Evolutionary conservation across 2,329 filamentous ascomycete genomes (phyloP).

Genomic region (Reticulascus tulasneorum): DNA sequence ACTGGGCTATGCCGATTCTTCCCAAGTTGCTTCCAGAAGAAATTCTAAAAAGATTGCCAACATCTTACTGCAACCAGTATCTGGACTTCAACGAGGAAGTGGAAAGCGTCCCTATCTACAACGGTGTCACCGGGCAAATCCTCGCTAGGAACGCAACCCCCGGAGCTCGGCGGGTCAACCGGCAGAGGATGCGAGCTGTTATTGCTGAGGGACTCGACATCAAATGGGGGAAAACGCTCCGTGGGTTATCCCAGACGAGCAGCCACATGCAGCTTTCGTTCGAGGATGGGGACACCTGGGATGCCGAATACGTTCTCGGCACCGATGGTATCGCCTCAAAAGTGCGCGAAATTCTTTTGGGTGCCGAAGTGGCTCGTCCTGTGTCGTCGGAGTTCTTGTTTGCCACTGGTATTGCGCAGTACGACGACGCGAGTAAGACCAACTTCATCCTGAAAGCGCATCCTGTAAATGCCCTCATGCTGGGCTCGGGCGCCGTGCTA

Average conservation of each 20-base stretch:
- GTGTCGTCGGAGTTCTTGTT: conserved; percentile 24
- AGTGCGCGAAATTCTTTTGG: conserved; percentile 26
- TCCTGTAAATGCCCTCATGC: conserved; percentile 24
- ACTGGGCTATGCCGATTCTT: conserved; percentile 34
- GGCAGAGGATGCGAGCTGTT: conserved; percentile 26
- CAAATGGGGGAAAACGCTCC: conserved; percentile 23
- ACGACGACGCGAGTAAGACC: conserved; percentile 20
- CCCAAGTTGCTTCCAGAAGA: conserved; percentile 27
- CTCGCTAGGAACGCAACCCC: conserved; percentile 29
- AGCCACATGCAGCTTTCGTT: conserved; percentile 19
- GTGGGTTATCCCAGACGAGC: conserved; percentile 4
- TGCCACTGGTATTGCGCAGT: conserved; percentile 22
- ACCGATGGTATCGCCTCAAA: conserved; percentile 26
- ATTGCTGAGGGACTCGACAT: conserved; percentile 28
- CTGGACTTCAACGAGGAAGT: conserved; percentile 24
- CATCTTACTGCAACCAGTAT: conserved; percentile 29
- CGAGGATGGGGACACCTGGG: conserved; percentile 17
- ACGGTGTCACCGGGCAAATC: conserved; percentile 29
- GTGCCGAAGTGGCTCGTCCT: conserved; percentile 17
- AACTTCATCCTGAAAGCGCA: conserved; percentile 21
- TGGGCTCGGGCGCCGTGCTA: conserved; percentile 23
- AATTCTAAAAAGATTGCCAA: conserved; percentile 22
- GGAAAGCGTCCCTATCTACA: conserved; percentile 27
- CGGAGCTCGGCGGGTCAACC: conserved; percentile 28
- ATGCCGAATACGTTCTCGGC: conserved; percentile 25